Percentiles rank a stretch among this genome's conserved stretches.
These are phyloP conservation scores for Pythium volutum DNA, from an alignment of 352 stramenopile genomes.

Conservation along the genomic window DNA sequence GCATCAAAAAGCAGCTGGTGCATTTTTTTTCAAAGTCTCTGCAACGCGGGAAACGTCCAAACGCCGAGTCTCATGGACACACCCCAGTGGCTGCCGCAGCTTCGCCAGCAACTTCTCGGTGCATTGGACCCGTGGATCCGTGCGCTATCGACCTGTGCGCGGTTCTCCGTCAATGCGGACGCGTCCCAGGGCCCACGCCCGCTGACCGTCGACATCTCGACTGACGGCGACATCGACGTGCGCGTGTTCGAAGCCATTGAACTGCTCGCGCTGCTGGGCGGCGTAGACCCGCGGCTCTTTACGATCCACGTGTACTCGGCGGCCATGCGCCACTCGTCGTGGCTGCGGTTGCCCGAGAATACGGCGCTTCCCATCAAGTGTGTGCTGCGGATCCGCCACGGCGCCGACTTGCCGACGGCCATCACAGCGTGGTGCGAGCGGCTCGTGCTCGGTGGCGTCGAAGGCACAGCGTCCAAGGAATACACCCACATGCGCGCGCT, in stretches of 20 bases:
- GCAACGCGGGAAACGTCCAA: too few species aligned
- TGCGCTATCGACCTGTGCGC: background rate
- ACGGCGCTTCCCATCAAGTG: conserved; percentile 6
- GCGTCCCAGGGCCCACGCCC: background rate
- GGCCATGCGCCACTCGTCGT: conserved; percentile 1
- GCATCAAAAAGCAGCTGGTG: background rate
- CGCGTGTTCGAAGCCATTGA: conserved; percentile 16
- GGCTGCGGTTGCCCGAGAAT: background rate
- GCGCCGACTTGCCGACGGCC: conserved; percentile 3
- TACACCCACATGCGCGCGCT: background rate
- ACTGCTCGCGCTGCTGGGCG: conserved; percentile 8
- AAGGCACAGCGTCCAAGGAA: background rate
- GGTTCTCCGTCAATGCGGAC: background rate
- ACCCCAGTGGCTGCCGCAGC: background rate
- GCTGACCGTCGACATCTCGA: background rate
- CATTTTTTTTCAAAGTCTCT: background rate
- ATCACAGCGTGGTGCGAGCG: conserved; percentile 10
- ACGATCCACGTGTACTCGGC: background rate
- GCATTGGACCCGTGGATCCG: conserved; percentile 6
- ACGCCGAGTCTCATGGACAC: background rate
- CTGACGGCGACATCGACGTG: conserved; percentile 10
- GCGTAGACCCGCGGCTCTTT: conserved; percentile 2
- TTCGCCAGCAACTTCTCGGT: conserved; percentile 2
- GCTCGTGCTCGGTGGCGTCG: conserved; percentile 10
- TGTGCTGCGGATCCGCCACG: background rate